These are phyloP conservation scores for Peniophora sp. DNA, from an alignment of 1,284 basidiomycete genomes.

Conservation along the genomic window DNA sequence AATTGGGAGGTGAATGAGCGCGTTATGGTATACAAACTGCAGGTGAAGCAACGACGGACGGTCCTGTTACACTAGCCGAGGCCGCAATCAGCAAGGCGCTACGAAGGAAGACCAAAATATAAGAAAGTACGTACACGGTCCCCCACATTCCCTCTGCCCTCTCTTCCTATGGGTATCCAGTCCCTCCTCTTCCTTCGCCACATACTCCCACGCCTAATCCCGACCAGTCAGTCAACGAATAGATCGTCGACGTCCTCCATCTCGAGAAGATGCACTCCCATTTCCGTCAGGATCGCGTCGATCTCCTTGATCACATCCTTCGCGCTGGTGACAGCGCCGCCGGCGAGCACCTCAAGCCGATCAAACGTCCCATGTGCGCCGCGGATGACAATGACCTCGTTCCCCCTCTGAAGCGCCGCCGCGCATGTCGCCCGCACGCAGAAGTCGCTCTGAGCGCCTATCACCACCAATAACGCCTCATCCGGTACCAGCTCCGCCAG, in stretches of 20 bases:
- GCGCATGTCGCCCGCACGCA: constrained; percentile 58
- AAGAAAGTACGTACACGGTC: too few relatives aligned
- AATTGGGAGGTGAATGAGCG: too few relatives aligned
- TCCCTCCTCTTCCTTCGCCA: too few relatives aligned
- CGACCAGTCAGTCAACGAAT: not conserved
- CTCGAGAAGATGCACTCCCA: constrained; percentile 53
- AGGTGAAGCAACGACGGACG: too few relatives aligned
- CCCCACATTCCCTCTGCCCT: too few relatives aligned
- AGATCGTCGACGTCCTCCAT: constrained; percentile 42
- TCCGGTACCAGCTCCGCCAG: constrained; percentile 39
- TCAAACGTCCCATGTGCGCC: constrained; percentile 62
- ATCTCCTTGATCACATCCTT: constrained; percentile 36
- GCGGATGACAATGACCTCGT: constrained; percentile 52
- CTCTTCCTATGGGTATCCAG: too few relatives aligned
- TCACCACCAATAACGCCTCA: constrained; percentile 53
- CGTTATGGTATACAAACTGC: not conserved
- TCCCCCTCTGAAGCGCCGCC: constrained; percentile 52
- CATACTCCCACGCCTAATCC: too few relatives aligned
- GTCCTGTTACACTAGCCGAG: too few relatives aligned
- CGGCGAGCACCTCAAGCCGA: constrained; percentile 50
- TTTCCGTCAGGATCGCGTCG: constrained; percentile 51
- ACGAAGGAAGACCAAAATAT: too few relatives aligned
- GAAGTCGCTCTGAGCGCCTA: constrained; percentile 62
- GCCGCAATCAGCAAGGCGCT: too few relatives aligned
- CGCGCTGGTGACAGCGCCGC: constrained; percentile 44